A percentile compares a stretch with the other conserved stretches of the same genome.
phyloP scores from a whole-genome alignment of 2,329 filamentous ascomycete genomes.

The Diaporthe sp. region DNA sequence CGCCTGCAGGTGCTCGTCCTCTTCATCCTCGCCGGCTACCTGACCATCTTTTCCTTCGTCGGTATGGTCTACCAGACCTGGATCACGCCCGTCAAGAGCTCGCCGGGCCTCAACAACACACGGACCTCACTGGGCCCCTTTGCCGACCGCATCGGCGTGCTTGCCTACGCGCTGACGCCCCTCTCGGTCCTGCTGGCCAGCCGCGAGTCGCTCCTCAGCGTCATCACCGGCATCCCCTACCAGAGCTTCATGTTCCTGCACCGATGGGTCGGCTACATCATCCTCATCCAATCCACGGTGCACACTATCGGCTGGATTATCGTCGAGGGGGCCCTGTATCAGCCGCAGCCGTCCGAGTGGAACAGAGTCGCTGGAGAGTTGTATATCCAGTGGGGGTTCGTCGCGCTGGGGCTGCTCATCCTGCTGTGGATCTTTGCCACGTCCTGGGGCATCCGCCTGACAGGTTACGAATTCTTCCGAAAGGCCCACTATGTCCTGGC shows the following conservation, averaged over 20 bases:
- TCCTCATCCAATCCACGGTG: conserved; percentile 75
- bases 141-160: conserved; percentile 76
- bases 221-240: conserved; percentile 80
- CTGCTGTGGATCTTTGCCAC: conserved; percentile 71
- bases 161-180: conserved; percentile 82
- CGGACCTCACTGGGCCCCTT: conserved; percentile 76
- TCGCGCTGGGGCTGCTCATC: conserved; percentile 75
- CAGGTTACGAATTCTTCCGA: conserved; percentile 83
- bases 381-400: conserved; percentile 81
- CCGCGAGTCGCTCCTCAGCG: conserved; percentile 77
- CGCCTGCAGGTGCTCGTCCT: conserved; percentile 77
- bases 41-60: conserved; percentile 77
- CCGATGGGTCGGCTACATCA: conserved; percentile 81
- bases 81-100: conserved; percentile 76
- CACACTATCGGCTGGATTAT: conserved; percentile 81
- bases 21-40: conserved; percentile 69
- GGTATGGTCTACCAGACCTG: conserved; percentile 78
- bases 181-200: conserved; percentile 76
- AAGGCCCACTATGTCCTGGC: conserved; percentile 81
- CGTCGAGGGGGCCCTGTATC: conserved; percentile 75
- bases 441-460: conserved; percentile 71
- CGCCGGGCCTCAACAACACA: conserved; percentile 70
- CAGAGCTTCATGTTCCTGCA: conserved; percentile 85
- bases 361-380: conserved; percentile 70
- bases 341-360: conserved; percentile 76